Conservation (phyloP, 1,284 basidiomycete genomes). For the Porogramme epimiltina region DNA sequence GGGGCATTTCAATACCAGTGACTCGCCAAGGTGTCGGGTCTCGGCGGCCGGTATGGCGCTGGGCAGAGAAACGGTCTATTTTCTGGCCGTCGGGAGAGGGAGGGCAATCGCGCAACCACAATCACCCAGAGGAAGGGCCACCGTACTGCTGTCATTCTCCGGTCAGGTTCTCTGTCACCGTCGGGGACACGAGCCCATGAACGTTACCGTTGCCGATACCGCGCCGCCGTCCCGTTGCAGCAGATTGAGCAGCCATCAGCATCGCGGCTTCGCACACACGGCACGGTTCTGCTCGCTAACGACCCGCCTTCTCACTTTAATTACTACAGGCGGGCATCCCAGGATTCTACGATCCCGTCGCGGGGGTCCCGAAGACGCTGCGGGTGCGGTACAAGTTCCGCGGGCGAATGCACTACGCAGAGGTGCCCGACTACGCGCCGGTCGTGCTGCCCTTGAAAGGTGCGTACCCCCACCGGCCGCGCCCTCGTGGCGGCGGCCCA, state of each 20-base stretch:
- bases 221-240: conserved; percentile 5
- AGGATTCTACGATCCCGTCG: conserved; percentile 79
- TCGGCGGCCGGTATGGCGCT: conserved; percentile 15
- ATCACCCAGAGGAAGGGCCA: neutral
- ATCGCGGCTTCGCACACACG: neutral
- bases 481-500: conserved; percentile 11
- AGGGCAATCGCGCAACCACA: neutral
- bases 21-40: conserved; percentile 8
- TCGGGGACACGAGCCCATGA: neutral
- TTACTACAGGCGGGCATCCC: conserved; percentile 60
- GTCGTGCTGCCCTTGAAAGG: conserved; percentile 80
- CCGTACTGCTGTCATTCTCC: neutral
- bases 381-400: conserved; percentile 80
- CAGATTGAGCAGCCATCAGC: neutral
- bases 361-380: conserved; percentile 66
- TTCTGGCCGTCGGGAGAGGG: conserved; percentile 6
- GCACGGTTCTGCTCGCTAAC: neutral
- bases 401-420: conserved; percentile 72
- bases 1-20: conserved; percentile 7
- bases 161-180: neutral
- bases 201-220: conserved; percentile 12
- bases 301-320: neutral
- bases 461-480: conserved; percentile 35
- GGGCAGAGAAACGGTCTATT: conserved; percentile 13
- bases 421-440: conserved; percentile 70